Base-by-base conservation (phyloP, 345 rosid species). In the Arabidopsis suecica region DNA sequence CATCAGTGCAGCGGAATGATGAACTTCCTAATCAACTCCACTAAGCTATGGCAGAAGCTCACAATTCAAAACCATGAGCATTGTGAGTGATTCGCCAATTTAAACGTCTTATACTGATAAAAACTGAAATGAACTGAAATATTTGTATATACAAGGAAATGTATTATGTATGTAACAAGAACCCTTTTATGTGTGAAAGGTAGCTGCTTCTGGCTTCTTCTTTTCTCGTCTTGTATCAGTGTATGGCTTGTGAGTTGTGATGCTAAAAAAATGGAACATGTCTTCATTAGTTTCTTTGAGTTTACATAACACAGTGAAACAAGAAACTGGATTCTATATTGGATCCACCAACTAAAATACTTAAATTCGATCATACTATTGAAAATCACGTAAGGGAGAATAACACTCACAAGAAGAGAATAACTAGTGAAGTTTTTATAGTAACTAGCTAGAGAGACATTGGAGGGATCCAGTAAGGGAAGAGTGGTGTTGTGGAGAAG, bases 1-100 rank as follows among this genome's bases (percentile, higher is more conserved):
- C 60, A 7, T 80, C 82, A 74, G 80, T 78, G 44, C 76, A 66
- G 69, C 84, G 88, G 97, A 90, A 85, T 76, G 89, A 73, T 71
- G 68, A 68, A 55, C 80, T 84, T 44, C 79, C 51, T 64, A 81
- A 84, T 79, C 90, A 86, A 70, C 84, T 86, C 79, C 77, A 78
- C 59, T 82, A 77, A 80, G 85, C 83, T 69, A 82, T 87, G 81
- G 73, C 60, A 34, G 86, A 91, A 73, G 84, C 87, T 74, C 81
- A 67, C 75, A 85, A 72, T 79, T 82, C 84, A 62, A 86, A 80
- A 77, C 77, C 63, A 75, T 87, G 82, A 75, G 89, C 93, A 58
- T 76, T 36, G 20, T 67, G 79, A 75, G 6, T 75, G 68, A 67
- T 40, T 62, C 10, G 2, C 34, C 50, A 45, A 50, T 5, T 68